A percentile compares a stretch with the other conserved stretches of the same genome.
Conservation (phyloP, 192 early-diverging fungal genomes). For the Thoreauomyces humboldtii region DNA sequence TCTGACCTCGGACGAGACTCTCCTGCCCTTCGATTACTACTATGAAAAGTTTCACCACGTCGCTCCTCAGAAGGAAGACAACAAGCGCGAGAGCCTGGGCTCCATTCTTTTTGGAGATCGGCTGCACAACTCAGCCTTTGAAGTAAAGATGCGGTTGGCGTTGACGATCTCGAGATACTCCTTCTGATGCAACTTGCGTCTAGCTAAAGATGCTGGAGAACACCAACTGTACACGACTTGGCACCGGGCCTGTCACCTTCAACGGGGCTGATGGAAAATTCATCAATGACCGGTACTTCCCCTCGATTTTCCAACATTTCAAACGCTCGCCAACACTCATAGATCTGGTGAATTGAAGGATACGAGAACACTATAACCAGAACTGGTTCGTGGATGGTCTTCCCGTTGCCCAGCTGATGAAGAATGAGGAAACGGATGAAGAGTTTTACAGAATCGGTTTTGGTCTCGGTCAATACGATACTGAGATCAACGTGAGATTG, state of each 20-base stretch:
- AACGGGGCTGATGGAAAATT: constrained; percentile 63
- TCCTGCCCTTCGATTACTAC: constrained; percentile 87
- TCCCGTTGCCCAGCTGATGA: constrained; percentile 62
- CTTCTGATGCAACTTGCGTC: not conserved
- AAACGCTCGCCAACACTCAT: too few relatives aligned
- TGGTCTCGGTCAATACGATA: constrained; percentile 10
- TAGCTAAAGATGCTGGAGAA: constrained; percentile 16
- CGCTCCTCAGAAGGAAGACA: constrained; percentile 19
- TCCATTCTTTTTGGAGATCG: constrained; percentile 95
- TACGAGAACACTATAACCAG: constrained; percentile 47
- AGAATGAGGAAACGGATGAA: constrained; percentile 20
- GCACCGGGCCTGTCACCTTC: not conserved
- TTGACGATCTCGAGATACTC: not conserved
- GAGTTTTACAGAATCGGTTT: constrained; percentile 5
- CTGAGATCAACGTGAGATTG: constrained; percentile 1
- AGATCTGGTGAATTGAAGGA: constrained; percentile 30
- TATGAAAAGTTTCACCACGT: constrained; percentile 72
- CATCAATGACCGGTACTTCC: constrained; percentile 75
- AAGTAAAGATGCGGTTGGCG: constrained; percentile 46
- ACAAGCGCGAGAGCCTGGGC: constrained; percentile 79
- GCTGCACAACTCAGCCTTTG: constrained; percentile 77
- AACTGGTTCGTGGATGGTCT: constrained; percentile 83
- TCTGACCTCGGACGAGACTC: constrained; percentile 65
- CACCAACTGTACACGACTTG: constrained; percentile 9
- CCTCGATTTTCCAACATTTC: too few relatives aligned